Evolutionary conservation across 345 rosid species (phyloP), one percentile per base, ranked within the genome.

Genomic region (Schrenkiella parvula): DNA sequence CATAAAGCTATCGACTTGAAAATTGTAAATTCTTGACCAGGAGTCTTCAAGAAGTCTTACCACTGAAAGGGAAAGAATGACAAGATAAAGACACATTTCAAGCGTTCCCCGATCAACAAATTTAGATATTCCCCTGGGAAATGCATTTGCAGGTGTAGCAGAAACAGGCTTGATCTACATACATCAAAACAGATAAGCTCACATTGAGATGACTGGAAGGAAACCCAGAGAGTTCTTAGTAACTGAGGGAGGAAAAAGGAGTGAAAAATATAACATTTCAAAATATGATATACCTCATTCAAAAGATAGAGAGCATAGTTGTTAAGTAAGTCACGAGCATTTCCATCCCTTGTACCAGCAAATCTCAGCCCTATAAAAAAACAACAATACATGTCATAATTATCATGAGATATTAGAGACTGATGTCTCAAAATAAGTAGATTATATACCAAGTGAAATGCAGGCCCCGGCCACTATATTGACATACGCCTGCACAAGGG

Each of bases 401-500:
- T 56, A 41, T 50, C 51, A 65, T 39, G 77, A 71, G 32, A 50
- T 4, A 31, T 14, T 47, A 58, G 15, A 65, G 77, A 57, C 67
- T 46, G 39, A 64, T 43, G 62, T 48, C 38, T 42, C 22, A 71
- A 2, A 59, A 21, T 26, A 12, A 57, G 13, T 57, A 28, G 28
- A 37, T 47, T 68, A 68, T 71, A 66, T 84, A 91, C 98, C 98
- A 51, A 93, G 85, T 79, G 98, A 88, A 69, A 91, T 86, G 71
- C 98, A 93, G 38, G 97, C 93, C 58, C 98, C 98, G 13, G 98
- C 82, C 68, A 93, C 88, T 71, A 93, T 82, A 76, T 93, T 93
- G 78, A 86, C 85, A 74, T 89, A 93, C 67, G 97, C 92, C 81
- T 89, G 96, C 78, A 91, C 95, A 77, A 83, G 82, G 44, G 89